phyloP scores from a whole-genome alignment of 164 flowering plant genomes.

The Stephania cephalantha region DNA sequence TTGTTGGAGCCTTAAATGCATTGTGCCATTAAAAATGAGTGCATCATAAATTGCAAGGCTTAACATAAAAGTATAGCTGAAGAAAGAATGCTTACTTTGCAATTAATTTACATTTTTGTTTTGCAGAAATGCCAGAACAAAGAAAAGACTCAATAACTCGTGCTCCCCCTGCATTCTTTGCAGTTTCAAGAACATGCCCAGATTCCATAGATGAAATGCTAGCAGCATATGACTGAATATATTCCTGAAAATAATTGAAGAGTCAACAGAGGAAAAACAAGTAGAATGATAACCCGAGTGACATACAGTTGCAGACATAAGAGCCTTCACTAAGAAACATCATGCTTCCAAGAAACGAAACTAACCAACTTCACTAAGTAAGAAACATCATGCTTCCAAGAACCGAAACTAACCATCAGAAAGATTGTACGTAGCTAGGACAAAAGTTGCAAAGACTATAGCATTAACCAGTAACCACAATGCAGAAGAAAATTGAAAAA shows the following conservation, averaged over 20 bases:
- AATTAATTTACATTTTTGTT: slow-evolving; percentile 61
- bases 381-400: no score
- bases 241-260: slow-evolving; percentile 36
- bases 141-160: slow-evolving; percentile 85
- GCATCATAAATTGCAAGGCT: neutral
- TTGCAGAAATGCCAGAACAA: slow-evolving; percentile 50
- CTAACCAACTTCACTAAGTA: no score
- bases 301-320: neutral
- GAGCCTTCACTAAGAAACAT: neutral
- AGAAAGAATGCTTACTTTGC: slow-evolving; percentile 43
- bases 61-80: neutral
- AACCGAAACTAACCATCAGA: neutral
- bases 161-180: slow-evolving; percentile 71
- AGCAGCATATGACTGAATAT: slow-evolving; percentile 46
- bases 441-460: neutral
- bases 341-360: neutral
- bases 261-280: neutral
- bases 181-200: slow-evolving; percentile 50
- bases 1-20: no score
- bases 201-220: slow-evolving; percentile 70
- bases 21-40: no score
- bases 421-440: neutral
- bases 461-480: no score
- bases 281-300: neutral
- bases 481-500: no score